Evolutionary conservation across 805 yeast species (phyloP).

Genomic region (Ascoidea tarda): DNA sequence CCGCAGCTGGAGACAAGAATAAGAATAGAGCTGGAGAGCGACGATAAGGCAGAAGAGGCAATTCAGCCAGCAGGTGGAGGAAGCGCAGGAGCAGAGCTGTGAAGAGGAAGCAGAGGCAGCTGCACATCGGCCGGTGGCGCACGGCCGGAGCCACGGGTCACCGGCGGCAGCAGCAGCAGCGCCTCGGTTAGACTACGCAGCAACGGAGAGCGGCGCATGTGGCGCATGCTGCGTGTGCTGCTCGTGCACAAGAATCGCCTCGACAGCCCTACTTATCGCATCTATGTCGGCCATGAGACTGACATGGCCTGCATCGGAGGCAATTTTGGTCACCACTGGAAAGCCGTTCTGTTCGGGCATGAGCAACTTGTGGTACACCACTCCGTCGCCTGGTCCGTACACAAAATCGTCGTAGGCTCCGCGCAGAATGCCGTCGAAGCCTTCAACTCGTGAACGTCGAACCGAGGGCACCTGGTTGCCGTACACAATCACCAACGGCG

Average conservation of each 20-base stretch:
- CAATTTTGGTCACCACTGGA: slow-evolving; percentile 46
- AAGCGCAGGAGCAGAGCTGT: no score
- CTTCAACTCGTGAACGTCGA: slow-evolving; percentile 58
- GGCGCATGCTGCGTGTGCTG: no score
- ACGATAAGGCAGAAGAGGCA: no score
- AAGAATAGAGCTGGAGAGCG: no score
- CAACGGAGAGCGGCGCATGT: no score
- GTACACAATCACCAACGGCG: slow-evolving; percentile 74
- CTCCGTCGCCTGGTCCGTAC: slow-evolving; percentile 92
- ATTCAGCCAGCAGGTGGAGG: no score
- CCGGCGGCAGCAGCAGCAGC: no score
- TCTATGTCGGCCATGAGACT: slow-evolving; percentile 62
- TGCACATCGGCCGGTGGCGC: no score
- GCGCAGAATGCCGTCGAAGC: slow-evolving; percentile 43
- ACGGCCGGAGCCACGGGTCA: no score
- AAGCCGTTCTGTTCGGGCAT: slow-evolving; percentile 71
- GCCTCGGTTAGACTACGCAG: no score
- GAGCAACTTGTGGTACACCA: slow-evolving; percentile 68
- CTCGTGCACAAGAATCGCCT: slow-evolving; percentile 25
- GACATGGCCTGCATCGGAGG: slow-evolving; percentile 63
- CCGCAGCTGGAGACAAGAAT: no score
- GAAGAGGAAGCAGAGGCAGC: no score
- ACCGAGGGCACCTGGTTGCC: slow-evolving; percentile 80
- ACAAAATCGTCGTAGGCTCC: slow-evolving; percentile 68
- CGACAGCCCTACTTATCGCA: slow-evolving; percentile 58